phyloP scores from a whole-genome alignment of 2,329 filamentous ascomycete genomes.

The Beauveria asiatica region DNA sequence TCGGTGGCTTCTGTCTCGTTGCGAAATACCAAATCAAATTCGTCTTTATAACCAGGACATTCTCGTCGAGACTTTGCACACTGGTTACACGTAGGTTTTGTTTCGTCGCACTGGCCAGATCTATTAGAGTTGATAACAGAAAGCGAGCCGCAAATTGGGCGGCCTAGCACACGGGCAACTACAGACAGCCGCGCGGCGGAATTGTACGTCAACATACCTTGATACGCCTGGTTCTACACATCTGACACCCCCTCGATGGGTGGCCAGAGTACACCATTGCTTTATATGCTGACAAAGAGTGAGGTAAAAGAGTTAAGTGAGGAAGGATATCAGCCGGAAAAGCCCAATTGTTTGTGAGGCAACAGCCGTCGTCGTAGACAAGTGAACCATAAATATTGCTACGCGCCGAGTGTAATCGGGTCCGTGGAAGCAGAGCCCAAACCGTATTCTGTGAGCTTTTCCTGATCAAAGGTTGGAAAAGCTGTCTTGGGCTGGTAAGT shows the following conservation, averaged over 20 bases:
- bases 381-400: neutral
- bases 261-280: conserved; percentile 59
- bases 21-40: conserved; percentile 64
- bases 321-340: neutral
- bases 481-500: too few species aligned
- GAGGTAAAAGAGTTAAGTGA: neutral
- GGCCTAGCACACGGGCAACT: neutral
- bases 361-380: neutral
- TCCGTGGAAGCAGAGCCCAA: neutral
- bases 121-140: neutral
- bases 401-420: too few species aligned
- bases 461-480: too few species aligned
- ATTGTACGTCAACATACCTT: conserved; percentile 44
- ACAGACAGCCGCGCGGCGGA: neutral
- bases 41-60: conserved; percentile 61
- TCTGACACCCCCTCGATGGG: conserved; percentile 62
- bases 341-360: too few species aligned
- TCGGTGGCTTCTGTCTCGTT: conserved; percentile 64
- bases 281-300: conserved; percentile 7
- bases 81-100: conserved; percentile 56
- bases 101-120: conserved; percentile 52
- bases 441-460: neutral
- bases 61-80: conserved; percentile 54
- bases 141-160: neutral
- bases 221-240: conserved; percentile 64